Evolutionary conservation across 2,329 filamentous ascomycete species (phyloP).

Genomic region (Fusarium multiceps): DNA sequence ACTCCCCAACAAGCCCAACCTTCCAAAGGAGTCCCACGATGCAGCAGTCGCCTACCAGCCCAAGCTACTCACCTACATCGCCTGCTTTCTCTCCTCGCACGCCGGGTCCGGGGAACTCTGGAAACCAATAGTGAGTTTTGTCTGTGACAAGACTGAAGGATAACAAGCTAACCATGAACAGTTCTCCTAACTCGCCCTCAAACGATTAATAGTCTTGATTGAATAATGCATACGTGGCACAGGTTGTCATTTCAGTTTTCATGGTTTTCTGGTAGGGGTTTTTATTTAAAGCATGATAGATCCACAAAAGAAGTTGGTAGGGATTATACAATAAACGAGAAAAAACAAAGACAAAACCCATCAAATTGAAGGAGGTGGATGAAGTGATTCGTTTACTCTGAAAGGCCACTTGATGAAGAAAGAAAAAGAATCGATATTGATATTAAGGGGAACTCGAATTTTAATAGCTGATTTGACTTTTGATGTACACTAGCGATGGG

Average conservation of each 20-base stretch:
- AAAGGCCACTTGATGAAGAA: conserved; percentile 16
- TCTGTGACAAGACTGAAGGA: neutral
- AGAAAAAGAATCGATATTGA: conserved; percentile 7
- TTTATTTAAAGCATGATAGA: conserved; percentile 46
- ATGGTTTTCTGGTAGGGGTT: conserved; percentile 33
- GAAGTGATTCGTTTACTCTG: conserved; percentile 7
- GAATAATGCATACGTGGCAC: conserved; percentile 51
- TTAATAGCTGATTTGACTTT: conserved; percentile 46
- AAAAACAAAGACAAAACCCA: conserved; percentile 35
- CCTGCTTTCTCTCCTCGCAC: conserved; percentile 60
- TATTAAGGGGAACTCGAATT: conserved; percentile 27
- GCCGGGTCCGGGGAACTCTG: conserved; percentile 57
- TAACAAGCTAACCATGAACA: conserved; percentile 43
- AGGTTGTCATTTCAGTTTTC: conserved; percentile 47
- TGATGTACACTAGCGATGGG: conserved; percentile 41
- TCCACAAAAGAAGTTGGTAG: conserved; percentile 40
- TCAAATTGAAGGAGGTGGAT: conserved; percentile 8
- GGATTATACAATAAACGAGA: conserved; percentile 26
- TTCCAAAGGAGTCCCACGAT: conserved; percentile 67
- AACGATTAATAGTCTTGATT: conserved; percentile 54
- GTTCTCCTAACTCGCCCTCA: conserved; percentile 59
- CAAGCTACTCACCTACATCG: conserved; percentile 76
- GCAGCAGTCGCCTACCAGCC: conserved; percentile 72
- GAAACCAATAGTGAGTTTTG: conserved; percentile 56
- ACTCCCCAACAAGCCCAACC: conserved; percentile 72